Evolutionary conservation across 805 yeast species (phyloP), one percentile per base, ranked within the genome.

Genomic region (Lachancea dasiensis): DNA sequence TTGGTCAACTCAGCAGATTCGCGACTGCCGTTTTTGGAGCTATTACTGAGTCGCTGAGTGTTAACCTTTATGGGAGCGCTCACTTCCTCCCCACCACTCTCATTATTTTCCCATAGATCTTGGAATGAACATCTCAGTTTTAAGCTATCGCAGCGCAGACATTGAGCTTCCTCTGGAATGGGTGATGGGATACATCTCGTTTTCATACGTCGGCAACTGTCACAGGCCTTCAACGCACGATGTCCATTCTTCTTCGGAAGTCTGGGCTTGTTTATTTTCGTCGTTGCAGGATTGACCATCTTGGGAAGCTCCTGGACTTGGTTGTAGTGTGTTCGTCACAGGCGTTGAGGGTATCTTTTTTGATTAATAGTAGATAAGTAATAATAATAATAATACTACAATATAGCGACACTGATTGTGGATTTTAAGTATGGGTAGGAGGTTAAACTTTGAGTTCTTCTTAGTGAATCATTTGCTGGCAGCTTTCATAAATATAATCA

Each of bases 121-220:
- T 63, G 72, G 47, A 78, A 72, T 6, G 79, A 73, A 48, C 87
- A 81, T 16, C 54, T 59, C 21, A 66, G 58, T 5, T 68, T 71
- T 26, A 78, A 57, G 4, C 79, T 74, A 1, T 65, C 58, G 50
- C 87, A 81, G 16, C 86, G 59, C 15, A 79, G 57, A 59, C 87
- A 80, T 2, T 75, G 64, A 6, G 61, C 55, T 13, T 68, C 63
- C 18, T 60, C 66, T 1, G 72, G 65, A 9, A 53, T 47, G 6
- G 58, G 56, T 1, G 76, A 67, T 35, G 79, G 71, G 50, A 78
- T 71, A 47, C 87, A 81, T 40, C 82, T 60, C 1, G 86, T 72
- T 60, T 77, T 77, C 43, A 72, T 76, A 34, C 64, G 67, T 30
- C 81, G 64, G 50, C 83, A 77, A 6, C 64, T 51, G 5, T 68